Conservation (phyloP, 345 rosid genomes). For the Sonneratia alba region DNA sequence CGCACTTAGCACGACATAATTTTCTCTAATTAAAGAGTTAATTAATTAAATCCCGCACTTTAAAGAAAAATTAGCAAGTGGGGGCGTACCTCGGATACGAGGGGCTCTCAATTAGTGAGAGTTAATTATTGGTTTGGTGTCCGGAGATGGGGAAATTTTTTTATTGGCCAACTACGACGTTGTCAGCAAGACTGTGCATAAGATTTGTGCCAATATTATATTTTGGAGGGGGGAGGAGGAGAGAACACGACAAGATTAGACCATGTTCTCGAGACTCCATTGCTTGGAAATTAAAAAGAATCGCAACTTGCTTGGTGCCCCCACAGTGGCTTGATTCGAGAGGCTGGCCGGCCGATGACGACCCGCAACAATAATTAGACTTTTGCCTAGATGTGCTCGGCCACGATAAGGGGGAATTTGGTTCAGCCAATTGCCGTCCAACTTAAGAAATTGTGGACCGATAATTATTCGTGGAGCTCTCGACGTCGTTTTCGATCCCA, state of each 20-base stretch:
- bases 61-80: neutral
- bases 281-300: neutral
- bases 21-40: neutral
- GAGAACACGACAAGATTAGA: constrained; percentile 10
- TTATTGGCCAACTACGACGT: constrained; percentile 10
- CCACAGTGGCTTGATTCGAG: constrained; percentile 6
- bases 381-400: no score
- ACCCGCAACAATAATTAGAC: no score
- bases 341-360: no score
- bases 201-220: constrained; percentile 11
- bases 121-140: constrained; percentile 8
- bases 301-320: constrained; percentile 7
- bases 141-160: constrained; percentile 7
- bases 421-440: no score
- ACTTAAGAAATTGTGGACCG: no score
- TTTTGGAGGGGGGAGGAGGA: neutral
- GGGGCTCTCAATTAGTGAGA: neutral
- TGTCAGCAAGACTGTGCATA: constrained; percentile 10
- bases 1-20: neutral
- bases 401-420: no score
- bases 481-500: no score
- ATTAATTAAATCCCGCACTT: neutral
- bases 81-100: neutral
- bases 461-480: no score
- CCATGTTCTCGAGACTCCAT: neutral